Evolutionary conservation across 192 early-diverging fungal genomes (phyloP), one percentile per base, ranked within the genome.

Genomic region (Jimgerdemannia lactiflua): DNA sequence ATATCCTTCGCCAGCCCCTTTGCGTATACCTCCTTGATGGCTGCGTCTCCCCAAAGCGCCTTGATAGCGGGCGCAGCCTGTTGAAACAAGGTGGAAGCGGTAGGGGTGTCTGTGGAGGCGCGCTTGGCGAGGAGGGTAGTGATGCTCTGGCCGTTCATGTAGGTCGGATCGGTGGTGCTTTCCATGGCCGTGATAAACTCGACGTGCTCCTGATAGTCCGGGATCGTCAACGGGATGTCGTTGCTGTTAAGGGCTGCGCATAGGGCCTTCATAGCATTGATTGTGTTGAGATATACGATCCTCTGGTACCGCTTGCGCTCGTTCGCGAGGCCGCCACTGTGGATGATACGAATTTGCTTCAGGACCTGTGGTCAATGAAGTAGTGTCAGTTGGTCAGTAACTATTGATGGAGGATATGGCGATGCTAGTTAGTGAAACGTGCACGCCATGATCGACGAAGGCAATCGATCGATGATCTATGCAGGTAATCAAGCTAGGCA

Each of bases 191-290:
- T 39, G 69, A 76, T 49, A 59, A 69, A 69, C 63, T 71, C 69
- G 42, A 70, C 40, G 17, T 75, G 54, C 20, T 70, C 75, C 19
- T 39, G 49, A 64, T 74, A 67, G 69, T 64, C 64, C 0, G 40
- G 18, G 19, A 73, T 63, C 10, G 49, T 20, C 49, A 65, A 71
- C 18, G 43, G 65, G 6, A 72, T 66, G 20, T 39, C 68, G 49
- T 63, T 6, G 49, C 8, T 14, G 14, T 1, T 59, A 10, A 83
- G 43, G 14, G 76, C 84, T 8, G 76, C 70, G n/a, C 76, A 65
- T 11, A 85, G 63, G 4, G 71, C 76, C 63, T 83, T 81, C 3
- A 85, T 85, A 3, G 84, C 84, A 29, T 75, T 85, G 73, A 85
- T 79, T n/a, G 79, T 74, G 65, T 85, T 85, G 10, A 85, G 65